Percentiles rank a stretch among this genome's conserved stretches.
Evolutionary conservation across 805 yeast species (phyloP).

Genomic region (Pichia gijzeniarum): DNA sequence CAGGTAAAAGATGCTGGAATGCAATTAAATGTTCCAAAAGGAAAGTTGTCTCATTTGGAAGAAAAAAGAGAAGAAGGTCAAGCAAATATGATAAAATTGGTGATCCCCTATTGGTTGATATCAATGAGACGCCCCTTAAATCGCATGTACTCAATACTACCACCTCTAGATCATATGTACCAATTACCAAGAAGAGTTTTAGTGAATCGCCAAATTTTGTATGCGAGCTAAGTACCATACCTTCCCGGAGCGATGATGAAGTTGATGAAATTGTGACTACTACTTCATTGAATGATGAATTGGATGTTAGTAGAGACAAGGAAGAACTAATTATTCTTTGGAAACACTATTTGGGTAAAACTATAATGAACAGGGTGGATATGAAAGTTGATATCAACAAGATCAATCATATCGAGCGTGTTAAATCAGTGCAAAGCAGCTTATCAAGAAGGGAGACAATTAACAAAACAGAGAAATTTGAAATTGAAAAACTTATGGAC

Average conservation of each 20-base stretch:
- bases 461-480: not conserved
- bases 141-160: slow-evolving; percentile 2
- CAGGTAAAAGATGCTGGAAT: slow-evolving; percentile 19
- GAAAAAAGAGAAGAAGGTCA: not conserved
- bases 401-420: slow-evolving; percentile 9
- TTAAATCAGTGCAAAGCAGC: slow-evolving; percentile 7
- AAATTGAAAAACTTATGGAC: slow-evolving; percentile 5
- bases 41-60: slow-evolving; percentile 9
- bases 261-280: not conserved
- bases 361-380: slow-evolving; percentile 23
- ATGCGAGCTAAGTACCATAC: not conserved
- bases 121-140: slow-evolving; percentile 8
- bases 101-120: slow-evolving; percentile 9
- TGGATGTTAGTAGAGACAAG: slow-evolving; percentile 2
- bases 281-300: not conserved
- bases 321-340: slow-evolving; percentile 21
- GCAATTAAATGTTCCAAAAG: slow-evolving; percentile 12
- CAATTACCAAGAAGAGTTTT: not conserved
- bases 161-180: not conserved
- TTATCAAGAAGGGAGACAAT: not conserved
- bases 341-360: slow-evolving; percentile 24
- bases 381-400: slow-evolving; percentile 24
- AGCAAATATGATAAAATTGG: slow-evolving; percentile 2
- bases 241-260: not conserved
- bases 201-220: not conserved